phyloP scores from a whole-genome alignment of 352 stramenopile species.

The Globisporangium cylindrosporum region DNA sequence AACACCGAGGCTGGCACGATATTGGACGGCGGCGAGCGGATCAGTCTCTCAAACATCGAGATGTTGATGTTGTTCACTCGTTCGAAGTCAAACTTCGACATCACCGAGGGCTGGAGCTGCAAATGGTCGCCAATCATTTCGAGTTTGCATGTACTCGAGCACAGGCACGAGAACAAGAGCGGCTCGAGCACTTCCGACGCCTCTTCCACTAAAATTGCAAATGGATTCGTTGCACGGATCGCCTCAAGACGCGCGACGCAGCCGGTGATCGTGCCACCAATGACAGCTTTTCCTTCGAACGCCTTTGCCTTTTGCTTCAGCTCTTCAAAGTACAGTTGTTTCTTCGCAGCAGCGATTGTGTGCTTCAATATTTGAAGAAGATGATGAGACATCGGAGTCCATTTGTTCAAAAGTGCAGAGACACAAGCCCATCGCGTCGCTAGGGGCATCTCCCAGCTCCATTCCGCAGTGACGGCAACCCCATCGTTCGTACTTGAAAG shows the following conservation, averaged over 20 bases:
- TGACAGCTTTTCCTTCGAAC: constrained; percentile 84
- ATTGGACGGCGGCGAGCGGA: constrained; percentile 58
- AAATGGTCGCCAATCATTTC: constrained; percentile 90
- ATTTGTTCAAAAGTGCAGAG: constrained; percentile 25
- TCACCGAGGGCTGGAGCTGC: constrained; percentile 82
- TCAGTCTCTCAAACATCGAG: constrained; percentile 88
- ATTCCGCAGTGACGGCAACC: constrained; percentile 28
- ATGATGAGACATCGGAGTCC: constrained; percentile 18
- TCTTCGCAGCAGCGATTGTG: constrained; percentile 26
- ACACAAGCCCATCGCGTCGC: constrained; percentile 54
- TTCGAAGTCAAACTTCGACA: constrained; percentile 85
- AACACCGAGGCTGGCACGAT: constrained; percentile 74
- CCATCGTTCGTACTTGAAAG: not conserved
- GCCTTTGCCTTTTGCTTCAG: constrained; percentile 61
- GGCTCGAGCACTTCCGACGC: constrained; percentile 87
- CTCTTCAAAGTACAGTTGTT: constrained; percentile 56
- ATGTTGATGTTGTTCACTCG: constrained; percentile 85
- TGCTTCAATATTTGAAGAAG: constrained; percentile 12
- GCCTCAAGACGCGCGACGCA: constrained; percentile 81
- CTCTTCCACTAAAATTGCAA: constrained; percentile 87
- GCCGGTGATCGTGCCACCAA: constrained; percentile 85
- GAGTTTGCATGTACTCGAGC: constrained; percentile 78
- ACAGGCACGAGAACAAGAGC: constrained; percentile 82
- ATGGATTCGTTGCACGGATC: constrained; percentile 81
- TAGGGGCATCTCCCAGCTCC: constrained; percentile 75